Evolutionary conservation across 441 rosid species (phyloP).

Genomic region (Populus hybrid): DNA sequence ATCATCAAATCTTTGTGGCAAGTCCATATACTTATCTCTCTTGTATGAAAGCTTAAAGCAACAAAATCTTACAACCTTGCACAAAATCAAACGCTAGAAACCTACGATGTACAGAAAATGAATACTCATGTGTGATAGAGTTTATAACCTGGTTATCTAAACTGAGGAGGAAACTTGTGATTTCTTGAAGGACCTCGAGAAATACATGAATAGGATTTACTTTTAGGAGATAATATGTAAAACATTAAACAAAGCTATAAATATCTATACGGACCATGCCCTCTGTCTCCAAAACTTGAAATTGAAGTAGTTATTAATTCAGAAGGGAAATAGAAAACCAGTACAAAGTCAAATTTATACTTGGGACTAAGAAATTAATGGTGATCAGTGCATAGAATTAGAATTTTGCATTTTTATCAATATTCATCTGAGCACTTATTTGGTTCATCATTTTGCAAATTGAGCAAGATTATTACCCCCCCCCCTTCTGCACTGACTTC

Average conservation of each 20-base stretch:
- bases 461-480: too few species aligned
- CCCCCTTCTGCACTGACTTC: too few species aligned
- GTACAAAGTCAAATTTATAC: neutral
- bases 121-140: neutral
- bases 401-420: too few species aligned
- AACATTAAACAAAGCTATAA: neutral
- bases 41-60: neutral
- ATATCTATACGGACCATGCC: neutral
- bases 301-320: neutral
- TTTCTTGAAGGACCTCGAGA: neutral
- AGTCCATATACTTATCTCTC: neutral
- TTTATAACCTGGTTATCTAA: too few species aligned
- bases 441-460: too few species aligned
- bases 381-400: neutral
- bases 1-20: neutral
- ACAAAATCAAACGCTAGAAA: neutral
- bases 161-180: neutral
- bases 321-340: neutral
- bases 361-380: neutral
- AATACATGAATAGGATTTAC: neutral
- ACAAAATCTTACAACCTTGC: neutral
- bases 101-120: neutral
- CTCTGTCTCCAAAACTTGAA: neutral
- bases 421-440: too few species aligned
- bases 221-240: neutral